phyloP scores from a whole-genome alignment of 768 basidiomycete genomes.

The Hygrophoropsis aurantiaca region DNA sequence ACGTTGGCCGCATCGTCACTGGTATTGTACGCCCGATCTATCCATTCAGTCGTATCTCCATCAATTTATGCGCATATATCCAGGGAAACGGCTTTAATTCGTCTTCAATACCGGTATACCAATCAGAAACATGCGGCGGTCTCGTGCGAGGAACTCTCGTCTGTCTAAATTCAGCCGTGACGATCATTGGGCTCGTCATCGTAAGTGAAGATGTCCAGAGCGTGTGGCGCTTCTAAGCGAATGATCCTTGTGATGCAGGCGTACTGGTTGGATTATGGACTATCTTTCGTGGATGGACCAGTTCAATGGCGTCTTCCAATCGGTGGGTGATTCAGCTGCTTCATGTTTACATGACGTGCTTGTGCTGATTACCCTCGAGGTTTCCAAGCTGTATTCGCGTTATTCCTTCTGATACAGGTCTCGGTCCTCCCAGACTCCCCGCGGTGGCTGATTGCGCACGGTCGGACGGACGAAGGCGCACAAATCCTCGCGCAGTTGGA shows the following conservation, averaged over 20 bases:
- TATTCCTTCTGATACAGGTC: conserved; percentile 35
- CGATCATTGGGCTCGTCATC: conserved; percentile 40
- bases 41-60: too few species aligned
- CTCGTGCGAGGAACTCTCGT: conserved; percentile 35
- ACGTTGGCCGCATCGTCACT: conserved; percentile 37
- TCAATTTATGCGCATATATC: too few species aligned
- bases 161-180: conserved; percentile 38
- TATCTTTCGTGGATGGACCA: conserved; percentile 34
- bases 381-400: conserved; percentile 40
- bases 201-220: too few species aligned
- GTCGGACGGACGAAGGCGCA: conserved; percentile 32
- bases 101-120: conserved; percentile 41
- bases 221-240: too few species aligned
- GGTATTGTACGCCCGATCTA: conserved; percentile 35
- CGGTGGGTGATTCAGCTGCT: conserved; percentile 3
- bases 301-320: conserved; percentile 22
- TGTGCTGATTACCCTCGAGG: conserved; percentile 21
- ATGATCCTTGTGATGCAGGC: conserved; percentile 19
- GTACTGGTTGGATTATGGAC: conserved; percentile 42
- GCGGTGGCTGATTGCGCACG: conserved; percentile 41
- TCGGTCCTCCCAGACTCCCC: conserved; percentile 39
- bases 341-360: conserved; percentile 21
- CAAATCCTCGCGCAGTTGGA: conserved; percentile 36
- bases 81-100: conserved; percentile 44
- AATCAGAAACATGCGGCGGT: conserved; percentile 39